Base-by-base conservation (phyloP, 208 protist genomes). In the Leishmania gerbilli region DNA sequence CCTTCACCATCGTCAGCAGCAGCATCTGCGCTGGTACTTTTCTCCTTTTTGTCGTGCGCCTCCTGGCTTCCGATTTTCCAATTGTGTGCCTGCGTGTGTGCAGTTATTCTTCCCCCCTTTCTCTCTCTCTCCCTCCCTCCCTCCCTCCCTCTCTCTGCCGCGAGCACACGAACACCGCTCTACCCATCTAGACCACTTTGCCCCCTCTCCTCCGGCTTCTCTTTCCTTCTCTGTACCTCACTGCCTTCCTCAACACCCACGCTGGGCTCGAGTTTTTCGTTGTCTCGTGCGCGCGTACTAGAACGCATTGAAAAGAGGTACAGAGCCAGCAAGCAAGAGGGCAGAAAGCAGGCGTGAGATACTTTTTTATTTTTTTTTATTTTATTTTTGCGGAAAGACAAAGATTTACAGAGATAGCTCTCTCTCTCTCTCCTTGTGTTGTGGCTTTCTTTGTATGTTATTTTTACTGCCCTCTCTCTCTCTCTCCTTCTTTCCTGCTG, bases 391-490 rank as follows among this genome's bases (percentile, higher is more conserved):
- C 49, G 49, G 8, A 53, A 53, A 17, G 0, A 1, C 13, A 53
- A 53, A 17, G 13, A 17, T 17, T 17, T 53, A 53, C 49, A 17
- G 49, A 9, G 49, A 53, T 7, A 53, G 49, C 8, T 53, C 49
- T 74, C 45, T 42, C 11, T 76, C 42, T 75, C 40, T 27, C 37
- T 71, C 40, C n/a, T n/a, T 74, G 8, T 49, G 24, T 77, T 49
- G 64, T 17, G 58, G 8, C 75, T 74, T 80, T 60, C 79, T 77
- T 71, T 65, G 64, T 71, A 60, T 45, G 42, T 83, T 31, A 17
- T 80, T 47, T 79, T 79, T 1, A 17, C 31, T 67, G 60, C n/a
- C 51, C n/a, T 82, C 24, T 55, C 24, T 37, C 37, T 37, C 37
- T 2, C 37, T 37, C 24, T 55, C 24, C 81, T 6, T 77, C 27